Percentiles rank a stretch among this genome's conserved stretches.
These are phyloP conservation scores for Thuidium tamariscinum DNA, from an alignment of 225 moss, liverwort and hornwort species.

Conservation along the genomic window DNA sequence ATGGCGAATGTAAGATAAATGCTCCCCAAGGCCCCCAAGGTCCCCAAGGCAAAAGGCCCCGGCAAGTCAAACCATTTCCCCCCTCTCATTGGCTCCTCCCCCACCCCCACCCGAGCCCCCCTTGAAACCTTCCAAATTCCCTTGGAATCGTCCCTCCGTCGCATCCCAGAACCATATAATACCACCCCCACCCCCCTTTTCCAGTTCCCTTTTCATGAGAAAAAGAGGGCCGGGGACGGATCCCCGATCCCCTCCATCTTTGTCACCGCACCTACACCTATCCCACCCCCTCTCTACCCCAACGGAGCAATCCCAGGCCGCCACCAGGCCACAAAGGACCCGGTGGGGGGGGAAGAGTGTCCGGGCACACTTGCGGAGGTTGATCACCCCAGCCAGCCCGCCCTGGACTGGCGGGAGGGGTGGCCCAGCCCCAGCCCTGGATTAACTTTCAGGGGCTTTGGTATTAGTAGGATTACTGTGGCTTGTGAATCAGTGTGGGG, in stretches of 20 bases:
- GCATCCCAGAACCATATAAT: neutral
- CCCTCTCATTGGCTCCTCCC: neutral
- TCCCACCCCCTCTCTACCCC: conserved; percentile 21
- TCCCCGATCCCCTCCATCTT: neutral
- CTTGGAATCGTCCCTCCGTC: neutral
- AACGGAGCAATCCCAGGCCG: neutral
- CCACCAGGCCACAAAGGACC: neutral
- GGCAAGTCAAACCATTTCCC: neutral
- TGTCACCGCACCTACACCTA: conserved; percentile 6
- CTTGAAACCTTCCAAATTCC: neutral
- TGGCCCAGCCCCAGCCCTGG: no score
- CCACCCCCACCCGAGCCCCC: fast-evolving
- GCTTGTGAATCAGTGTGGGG: neutral
- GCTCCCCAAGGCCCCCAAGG: no score
- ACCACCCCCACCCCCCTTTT: no score
- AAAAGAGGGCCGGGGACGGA: neutral
- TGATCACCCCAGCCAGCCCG: no score
- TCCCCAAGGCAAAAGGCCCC: neutral
- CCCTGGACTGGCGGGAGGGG: no score
- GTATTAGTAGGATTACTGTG: neutral
- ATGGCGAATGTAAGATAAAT: neutral
- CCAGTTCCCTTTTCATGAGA: neutral
- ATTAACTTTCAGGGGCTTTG: neutral
- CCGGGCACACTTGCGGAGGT: neutral
- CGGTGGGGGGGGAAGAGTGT: neutral